Evolutionary conservation across 1,284 basidiomycete genomes (phyloP), one percentile per base, ranked within the genome.

Genomic region (Melampsora americana): DNA sequence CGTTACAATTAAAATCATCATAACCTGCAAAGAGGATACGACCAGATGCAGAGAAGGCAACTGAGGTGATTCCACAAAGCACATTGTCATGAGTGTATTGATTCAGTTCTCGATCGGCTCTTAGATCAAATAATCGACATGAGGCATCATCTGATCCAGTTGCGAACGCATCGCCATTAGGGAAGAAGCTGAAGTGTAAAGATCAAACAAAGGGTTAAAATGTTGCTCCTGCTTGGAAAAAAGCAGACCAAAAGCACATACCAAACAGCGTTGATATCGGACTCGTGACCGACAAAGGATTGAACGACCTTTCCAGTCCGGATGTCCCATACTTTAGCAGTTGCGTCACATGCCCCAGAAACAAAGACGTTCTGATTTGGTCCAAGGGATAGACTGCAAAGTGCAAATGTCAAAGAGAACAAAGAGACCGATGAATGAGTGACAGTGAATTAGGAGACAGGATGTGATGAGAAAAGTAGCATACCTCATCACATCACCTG

Each of bases 1-100:
- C 95, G 82, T 98, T 98, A 87, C 92, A 94, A 80, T 95, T 98
- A 91, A 95, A 97, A 84, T 99, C 95, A 84, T 99, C 96, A 83
- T 98, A 99, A 59, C 95, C 96, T 79, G 95, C 95, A 81, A 99
- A 98, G 65, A 99, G 87, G 80, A 99, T 91, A 77, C 96, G 91
- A 65, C 95, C 95, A 18, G 94, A 97, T 79, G 92, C 91, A 1
- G 94, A 97, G 86, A 99, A 99, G 18, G 92, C 95, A 79, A 99
- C 95, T 3, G 94, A 96, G 14, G 96, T 99, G 84, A 99, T 97
- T 79, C 95, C 95, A 82, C 95, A 98, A 23, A 98, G 88, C 79
- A 98, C 96, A 85, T 98, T 97, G 85, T 98, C 95, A 83, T 98
- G 95, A 1, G 92, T 94, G 86, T 95, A 99, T 32, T 91, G 88